Conservation (phyloP, 2,329 filamentous ascomycete species). For the Pyrenophora seminiperda region DNA sequence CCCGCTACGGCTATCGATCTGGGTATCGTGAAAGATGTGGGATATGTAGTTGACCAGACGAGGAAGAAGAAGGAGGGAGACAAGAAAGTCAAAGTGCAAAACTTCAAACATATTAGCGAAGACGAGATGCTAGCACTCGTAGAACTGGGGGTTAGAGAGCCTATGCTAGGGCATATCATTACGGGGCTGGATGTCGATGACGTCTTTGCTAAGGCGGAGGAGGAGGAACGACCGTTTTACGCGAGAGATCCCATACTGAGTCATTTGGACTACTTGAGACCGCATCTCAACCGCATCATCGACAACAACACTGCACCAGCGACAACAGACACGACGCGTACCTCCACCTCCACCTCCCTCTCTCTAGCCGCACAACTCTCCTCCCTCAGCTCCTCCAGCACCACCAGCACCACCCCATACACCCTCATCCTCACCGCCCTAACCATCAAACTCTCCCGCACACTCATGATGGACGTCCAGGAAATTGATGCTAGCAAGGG, state of each 20-base stretch:
- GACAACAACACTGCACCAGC: not conserved
- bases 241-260: constrained; percentile 9
- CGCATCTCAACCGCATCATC: constrained; percentile 11
- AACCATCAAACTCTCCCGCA: constrained; percentile 15
- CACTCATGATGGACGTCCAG: constrained; percentile 18
- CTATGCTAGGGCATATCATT: constrained; percentile 10
- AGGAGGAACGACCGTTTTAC: constrained; percentile 12
- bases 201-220: not conserved
- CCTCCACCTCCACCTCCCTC: not conserved
- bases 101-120: constrained; percentile 15
- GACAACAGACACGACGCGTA: not conserved
- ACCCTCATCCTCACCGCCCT: constrained; percentile 15
- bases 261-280: constrained; percentile 15
- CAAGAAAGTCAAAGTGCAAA: constrained; percentile 14
- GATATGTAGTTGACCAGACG: constrained; percentile 23
- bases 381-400: not conserved
- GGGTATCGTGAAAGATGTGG: constrained; percentile 21
- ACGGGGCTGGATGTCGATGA: constrained; percentile 12
- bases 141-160: constrained; percentile 13
- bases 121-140: constrained; percentile 16
- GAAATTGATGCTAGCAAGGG: constrained; percentile 20
- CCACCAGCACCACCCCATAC: not conserved
- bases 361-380: constrained; percentile 10
- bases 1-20: constrained; percentile 19
- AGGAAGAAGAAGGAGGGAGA: constrained; percentile 12